phyloP scores from a whole-genome alignment of 768 basidiomycete species.

The Vararia minispora region DNA sequence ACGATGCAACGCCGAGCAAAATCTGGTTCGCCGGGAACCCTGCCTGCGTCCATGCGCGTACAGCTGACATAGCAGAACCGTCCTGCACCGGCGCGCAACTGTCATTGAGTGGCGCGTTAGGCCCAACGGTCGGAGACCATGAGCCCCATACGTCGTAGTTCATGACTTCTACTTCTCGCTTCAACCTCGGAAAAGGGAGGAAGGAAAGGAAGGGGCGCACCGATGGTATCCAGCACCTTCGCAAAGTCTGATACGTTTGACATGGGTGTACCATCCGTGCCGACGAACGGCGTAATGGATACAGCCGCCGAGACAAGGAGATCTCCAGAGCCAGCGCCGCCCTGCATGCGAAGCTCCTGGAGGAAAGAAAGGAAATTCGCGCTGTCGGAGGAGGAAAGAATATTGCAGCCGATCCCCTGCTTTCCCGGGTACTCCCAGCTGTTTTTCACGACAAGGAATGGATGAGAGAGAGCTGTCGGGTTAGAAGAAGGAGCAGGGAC shows the following conservation, averaged over 20 bases:
- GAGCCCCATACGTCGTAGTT: conserved; percentile 57
- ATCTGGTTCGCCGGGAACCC: conserved; percentile 71
- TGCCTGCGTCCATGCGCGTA: conserved; percentile 66
- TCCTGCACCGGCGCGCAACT: conserved; percentile 49
- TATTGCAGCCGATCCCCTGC: conserved; percentile 63
- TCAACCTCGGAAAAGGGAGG: background rate
- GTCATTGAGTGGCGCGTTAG: conserved; percentile 84
- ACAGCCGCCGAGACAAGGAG: conserved; percentile 49
- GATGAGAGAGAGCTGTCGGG: background rate
- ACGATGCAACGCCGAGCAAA: conserved; percentile 76
- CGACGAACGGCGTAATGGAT: conserved; percentile 37
- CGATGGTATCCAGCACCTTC: conserved; percentile 53
- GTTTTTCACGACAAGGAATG: background rate
- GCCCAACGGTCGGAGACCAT: conserved; percentile 47
- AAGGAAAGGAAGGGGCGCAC: conserved; percentile 4
- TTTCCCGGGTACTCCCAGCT: conserved; percentile 83
- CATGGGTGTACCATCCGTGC: conserved; percentile 41
- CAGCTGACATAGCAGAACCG: conserved; percentile 72
- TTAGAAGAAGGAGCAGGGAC: background rate
- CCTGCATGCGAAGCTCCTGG: conserved; percentile 45
- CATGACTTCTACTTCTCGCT: conserved; percentile 32
- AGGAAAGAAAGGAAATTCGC: conserved; percentile 73
- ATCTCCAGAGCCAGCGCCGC: conserved; percentile 38
- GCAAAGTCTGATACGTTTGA: conserved; percentile 65
- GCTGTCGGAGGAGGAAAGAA: conserved; percentile 43